Base-by-base conservation (phyloP, 176 grass and related monocot genomes). In the Oryza glumipatula region DNA sequence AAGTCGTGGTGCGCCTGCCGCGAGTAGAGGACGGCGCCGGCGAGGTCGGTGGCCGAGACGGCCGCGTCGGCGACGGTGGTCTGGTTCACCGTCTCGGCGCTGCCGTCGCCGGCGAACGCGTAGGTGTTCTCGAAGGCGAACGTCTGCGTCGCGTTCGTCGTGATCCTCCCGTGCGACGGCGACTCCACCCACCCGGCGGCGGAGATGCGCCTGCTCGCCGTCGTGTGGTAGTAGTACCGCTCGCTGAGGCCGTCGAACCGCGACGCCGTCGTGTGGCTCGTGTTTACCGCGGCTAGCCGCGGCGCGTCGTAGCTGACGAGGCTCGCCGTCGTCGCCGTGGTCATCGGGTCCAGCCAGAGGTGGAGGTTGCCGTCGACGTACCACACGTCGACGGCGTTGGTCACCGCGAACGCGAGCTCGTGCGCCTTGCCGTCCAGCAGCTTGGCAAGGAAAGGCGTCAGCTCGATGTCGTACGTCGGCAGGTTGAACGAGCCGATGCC, bases 401-500 rank as follows among this genome's bases (percentile, higher is more conserved):
- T 98, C 65, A 98, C 95, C 28, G 79, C 87, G 78, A 95, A 86
- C 11, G 24, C 72, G 3, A 94, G 76, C 61, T 98, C 81, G 36
- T 98, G 95, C 26, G 65, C 71, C 74, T 86, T 23, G 17, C 84
- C 92, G 65, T 91, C 95, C 69, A 98, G 30, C 13, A 98, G 9
- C 58, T 79, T 86, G 61, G 82, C 87, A 36, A 98, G 36, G 74
- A 93, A 91, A 0, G 92, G 82, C 11, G 95, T 98, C 67, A 98
- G 83, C 88, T 98, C 95, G 75, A 94, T 86, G 56, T 91, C 76
- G 70, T 98, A 98, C 11, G 92, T 82, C 17, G 95, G 95, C 17
- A 98, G 83, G 69, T 47, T 86, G 88, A 98, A 98, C 69, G 95
- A 95, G 9, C 95, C 91, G 81, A 98, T 98, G 64, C 87, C 92